phyloP scores from a whole-genome alignment of 345 rosid genomes.

The Acer campestre region DNA sequence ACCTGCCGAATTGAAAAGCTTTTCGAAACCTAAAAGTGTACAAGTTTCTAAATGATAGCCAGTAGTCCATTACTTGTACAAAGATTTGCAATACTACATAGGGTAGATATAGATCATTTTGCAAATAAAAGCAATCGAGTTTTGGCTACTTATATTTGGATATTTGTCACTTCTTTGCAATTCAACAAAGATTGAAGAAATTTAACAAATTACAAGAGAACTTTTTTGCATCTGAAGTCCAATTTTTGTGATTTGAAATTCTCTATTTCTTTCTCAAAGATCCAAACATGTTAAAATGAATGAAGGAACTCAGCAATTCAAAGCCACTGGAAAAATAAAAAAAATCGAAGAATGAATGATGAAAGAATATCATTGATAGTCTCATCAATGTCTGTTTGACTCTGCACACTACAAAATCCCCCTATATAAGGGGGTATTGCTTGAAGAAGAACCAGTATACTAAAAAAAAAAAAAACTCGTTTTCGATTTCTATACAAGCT shows the following conservation, averaged over 20 bases:
- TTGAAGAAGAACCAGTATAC: not conserved
- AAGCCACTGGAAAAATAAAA: not conserved
- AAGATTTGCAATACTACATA: not conserved
- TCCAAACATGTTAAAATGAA: not conserved
- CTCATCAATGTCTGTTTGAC: not conserved
- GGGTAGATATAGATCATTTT: not conserved
- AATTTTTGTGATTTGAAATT: too few species aligned
- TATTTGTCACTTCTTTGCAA: too few species aligned
- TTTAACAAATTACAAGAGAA: too few species aligned
- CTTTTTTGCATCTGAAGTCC: too few species aligned
- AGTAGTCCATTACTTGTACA: not conserved
- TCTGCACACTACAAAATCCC: conserved; percentile 26
- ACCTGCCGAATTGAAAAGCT: conserved; percentile 12
- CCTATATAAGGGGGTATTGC: not conserved
- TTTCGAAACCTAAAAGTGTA: not conserved
- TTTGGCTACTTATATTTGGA: not conserved
- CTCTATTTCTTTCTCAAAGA: not conserved
- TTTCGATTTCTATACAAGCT: conserved; percentile 31
- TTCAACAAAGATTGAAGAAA: too few species aligned
- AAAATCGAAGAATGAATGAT: conserved; percentile 12
- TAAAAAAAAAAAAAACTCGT: not conserved
- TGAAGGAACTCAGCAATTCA: not conserved
- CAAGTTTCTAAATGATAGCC: not conserved
- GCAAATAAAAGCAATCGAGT: not conserved
- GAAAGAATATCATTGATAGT: conserved; percentile 19